A percentile compares a stretch with the other conserved stretches of the same genome.
Evolutionary conservation across 202 grass and related monocot genomes (phyloP).

Genomic region (Saccharum hybrid): DNA sequence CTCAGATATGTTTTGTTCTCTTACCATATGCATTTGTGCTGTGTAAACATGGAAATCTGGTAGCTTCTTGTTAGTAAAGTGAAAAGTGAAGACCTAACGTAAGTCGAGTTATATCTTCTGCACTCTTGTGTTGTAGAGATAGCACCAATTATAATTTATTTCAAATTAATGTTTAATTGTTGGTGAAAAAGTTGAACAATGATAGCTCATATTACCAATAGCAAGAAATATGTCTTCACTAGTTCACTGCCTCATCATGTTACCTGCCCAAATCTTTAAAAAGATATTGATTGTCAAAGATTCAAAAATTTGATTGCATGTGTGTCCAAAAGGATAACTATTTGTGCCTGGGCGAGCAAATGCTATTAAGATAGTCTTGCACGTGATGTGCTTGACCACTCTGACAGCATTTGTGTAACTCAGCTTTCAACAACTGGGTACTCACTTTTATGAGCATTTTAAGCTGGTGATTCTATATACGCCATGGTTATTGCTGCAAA

Average conservation of each 20-base stretch:
- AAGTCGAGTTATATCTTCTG: conserved; percentile 3
- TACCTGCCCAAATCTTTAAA: conserved; percentile 1
- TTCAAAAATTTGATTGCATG: not conserved
- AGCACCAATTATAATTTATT: conserved; percentile 24
- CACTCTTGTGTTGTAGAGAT: not conserved
- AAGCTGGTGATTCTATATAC: not conserved
- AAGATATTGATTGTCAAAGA: not conserved
- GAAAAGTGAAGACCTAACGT: not conserved
- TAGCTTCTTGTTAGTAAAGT: conserved; percentile 20
- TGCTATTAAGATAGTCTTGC: not conserved
- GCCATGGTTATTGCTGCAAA: not conserved
- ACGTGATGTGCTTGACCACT: not conserved
- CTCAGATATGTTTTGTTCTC: conserved; percentile 21
- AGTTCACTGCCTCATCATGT: not conserved
- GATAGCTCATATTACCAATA: conserved; percentile 15
- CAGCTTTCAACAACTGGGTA: not conserved
- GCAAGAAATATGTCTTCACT: conserved; percentile 11
- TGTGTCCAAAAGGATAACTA: not conserved
- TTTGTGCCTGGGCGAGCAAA: not conserved
- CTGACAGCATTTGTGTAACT: not conserved
- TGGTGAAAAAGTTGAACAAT: not conserved
- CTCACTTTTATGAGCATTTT: not conserved
- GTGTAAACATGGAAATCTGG: not conserved
- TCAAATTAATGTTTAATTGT: conserved; percentile 15
- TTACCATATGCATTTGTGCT: conserved; percentile 30